A percentile compares a stretch with the other conserved stretches of the same genome.
Conservation (phyloP, 768 basidiomycete species). For the Hericium erinaceus region DNA sequence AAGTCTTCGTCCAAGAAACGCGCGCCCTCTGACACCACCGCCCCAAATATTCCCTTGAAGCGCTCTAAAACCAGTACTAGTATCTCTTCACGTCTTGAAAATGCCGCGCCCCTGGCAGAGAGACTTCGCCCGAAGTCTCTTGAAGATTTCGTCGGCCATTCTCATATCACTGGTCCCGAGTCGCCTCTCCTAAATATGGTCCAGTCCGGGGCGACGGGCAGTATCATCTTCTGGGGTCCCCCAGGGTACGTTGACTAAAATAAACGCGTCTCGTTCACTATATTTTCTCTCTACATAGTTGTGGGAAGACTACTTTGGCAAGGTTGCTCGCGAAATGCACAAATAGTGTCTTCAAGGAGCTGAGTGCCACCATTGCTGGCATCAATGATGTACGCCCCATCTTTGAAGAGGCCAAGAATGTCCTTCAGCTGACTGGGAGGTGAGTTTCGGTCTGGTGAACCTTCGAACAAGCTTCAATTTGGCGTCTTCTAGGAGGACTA, state of each 20-base stretch:
- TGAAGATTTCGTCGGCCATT: conserved; percentile 66
- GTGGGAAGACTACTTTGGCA: conserved; percentile 71
- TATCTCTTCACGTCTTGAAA: conserved; percentile 8
- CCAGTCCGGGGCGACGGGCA: conserved; percentile 42
- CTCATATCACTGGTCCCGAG: conserved; percentile 47
- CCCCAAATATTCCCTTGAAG: not conserved
- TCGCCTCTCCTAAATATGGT: conserved; percentile 47
- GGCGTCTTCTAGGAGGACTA: conserved; percentile 42
- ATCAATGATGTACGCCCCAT: conserved; percentile 64
- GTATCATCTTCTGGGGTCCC: conserved; percentile 67
- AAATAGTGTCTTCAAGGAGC: conserved; percentile 59
- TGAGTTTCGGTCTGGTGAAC: conserved; percentile 16
- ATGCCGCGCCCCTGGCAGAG: conserved; percentile 58
- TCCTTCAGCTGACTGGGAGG: conserved; percentile 58
- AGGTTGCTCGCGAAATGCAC: conserved; percentile 55
- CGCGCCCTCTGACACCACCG: too few species aligned
- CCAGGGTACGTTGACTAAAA: conserved; percentile 55
- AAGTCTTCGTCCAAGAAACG: not conserved
- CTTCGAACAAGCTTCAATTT: conserved; percentile 4
- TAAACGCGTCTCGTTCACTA: conserved; percentile 75
- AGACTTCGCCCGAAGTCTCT: conserved; percentile 55
- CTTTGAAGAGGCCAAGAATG: conserved; percentile 67
- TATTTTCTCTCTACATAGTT: conserved; percentile 30
- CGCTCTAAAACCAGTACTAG: not conserved
- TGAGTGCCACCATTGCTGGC: conserved; percentile 64